phyloP scores from a whole-genome alignment of 2,329 filamentous ascomycete genomes.

The Monosporascus sp. region DNA sequence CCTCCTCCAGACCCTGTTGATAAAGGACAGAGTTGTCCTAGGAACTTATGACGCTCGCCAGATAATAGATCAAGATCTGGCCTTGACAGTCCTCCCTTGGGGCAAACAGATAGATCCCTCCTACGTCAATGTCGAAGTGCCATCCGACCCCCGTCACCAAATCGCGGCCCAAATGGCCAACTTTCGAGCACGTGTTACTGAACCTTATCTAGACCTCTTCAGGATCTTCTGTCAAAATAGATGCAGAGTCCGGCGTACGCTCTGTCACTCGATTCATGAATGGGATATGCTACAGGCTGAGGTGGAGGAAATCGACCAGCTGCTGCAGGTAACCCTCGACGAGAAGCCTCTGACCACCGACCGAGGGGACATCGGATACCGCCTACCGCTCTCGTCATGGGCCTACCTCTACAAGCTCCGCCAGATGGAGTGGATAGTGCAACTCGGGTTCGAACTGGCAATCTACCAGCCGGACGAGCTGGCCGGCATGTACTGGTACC shows the following conservation, averaged over 20 bases:
- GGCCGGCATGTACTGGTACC: conserved; percentile 85
- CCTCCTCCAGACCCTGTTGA: conserved; percentile 70
- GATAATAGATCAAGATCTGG: conserved; percentile 78
- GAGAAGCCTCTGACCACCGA: conserved; percentile 52
- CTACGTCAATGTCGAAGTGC: conserved; percentile 72
- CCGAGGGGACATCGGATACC: conserved; percentile 41
- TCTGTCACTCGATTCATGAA: conserved; percentile 76
- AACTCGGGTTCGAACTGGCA: conserved; percentile 90
- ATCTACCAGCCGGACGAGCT: conserved; percentile 85
- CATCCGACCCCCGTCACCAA: conserved; percentile 67
- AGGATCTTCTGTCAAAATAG: conserved; percentile 84
- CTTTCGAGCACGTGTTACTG: conserved; percentile 54
- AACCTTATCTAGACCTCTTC: conserved; percentile 79
- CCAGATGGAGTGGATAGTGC: conserved; percentile 79
- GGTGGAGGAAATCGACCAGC: conserved; percentile 69
- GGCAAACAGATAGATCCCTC: conserved; percentile 64
- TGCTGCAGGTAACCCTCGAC: conserved; percentile 55
- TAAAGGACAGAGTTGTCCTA: conserved; percentile 65
- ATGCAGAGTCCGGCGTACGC: conserved; percentile 80
- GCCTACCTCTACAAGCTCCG: conserved; percentile 84
- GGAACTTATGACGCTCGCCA: conserved; percentile 64
- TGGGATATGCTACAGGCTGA: conserved; percentile 83
- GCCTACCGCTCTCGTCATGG: conserved; percentile 81
- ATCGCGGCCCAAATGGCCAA: conserved; percentile 70
- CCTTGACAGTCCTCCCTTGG: conserved; percentile 66